Evolutionary conservation across 2,329 filamentous ascomycete genomes (phyloP).

Genomic region (Zymoseptoria crescenta): DNA sequence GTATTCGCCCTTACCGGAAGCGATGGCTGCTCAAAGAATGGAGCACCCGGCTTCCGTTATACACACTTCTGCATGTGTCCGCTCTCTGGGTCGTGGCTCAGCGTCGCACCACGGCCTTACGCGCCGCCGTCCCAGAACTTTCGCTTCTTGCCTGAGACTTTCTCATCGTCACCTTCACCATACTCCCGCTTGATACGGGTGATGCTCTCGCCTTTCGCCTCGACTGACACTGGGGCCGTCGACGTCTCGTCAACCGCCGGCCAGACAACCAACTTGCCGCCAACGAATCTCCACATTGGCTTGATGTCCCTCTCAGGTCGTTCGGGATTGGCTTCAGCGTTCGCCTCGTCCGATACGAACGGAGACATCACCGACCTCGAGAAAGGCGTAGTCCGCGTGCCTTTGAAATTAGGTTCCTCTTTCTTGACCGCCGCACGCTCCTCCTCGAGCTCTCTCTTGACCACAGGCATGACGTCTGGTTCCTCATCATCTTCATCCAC

Average conservation of each 20-base stretch:
- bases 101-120: too few species aligned
- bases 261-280: neutral
- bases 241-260: neutral
- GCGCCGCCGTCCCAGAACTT: too few species aligned
- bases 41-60: too few species aligned
- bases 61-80: too few species aligned
- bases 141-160: too few species aligned
- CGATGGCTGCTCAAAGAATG: too few species aligned
- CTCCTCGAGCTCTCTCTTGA: neutral
- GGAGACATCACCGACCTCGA: neutral
- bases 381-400: neutral
- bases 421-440: neutral
- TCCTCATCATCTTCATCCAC: conserved; percentile 11
- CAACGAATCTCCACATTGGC: neutral
- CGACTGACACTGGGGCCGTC: neutral
- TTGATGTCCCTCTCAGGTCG: neutral
- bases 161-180: too few species aligned
- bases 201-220: neutral
- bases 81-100: too few species aligned
- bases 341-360: neutral
- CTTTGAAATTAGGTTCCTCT: neutral
- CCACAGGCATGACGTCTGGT: neutral
- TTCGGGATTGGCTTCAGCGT: neutral
- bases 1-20: too few species aligned
- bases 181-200: neutral